Base-by-base conservation (phyloP, 495 filamentous ascomycete genomes). In the Penicillium manginii region DNA sequence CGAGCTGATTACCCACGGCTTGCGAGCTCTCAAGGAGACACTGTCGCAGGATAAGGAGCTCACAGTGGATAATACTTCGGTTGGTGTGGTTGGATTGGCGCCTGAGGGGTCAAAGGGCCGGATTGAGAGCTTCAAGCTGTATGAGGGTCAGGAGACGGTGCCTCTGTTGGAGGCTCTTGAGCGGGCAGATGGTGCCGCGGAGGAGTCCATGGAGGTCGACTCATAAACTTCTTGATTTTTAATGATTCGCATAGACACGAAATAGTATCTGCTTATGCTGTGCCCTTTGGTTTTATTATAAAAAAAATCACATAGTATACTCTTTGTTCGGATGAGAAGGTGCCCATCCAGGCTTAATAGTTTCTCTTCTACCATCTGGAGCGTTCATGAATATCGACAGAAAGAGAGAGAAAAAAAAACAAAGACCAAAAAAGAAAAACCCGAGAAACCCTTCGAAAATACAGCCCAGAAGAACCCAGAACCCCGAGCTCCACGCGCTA, bases 41-140 rank as follows among this genome's bases (percentile, higher is more conserved):
- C 79, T 98, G 70, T 88, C 88, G 58, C 93, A 97, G 84, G 94
- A 97, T 74, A 96, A 96, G 79, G 93, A 97, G 84, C 78, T 98
- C 72, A 97, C 92, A 53, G 84, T 96, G 39, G 94, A 97, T 64
- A 98, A 98, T 76, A 94, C 92, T 50, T 96, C 91, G 62, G 83
- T 98, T 40, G 91, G 89, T 50, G 86, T 96, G 49, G 87, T 91
- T 19, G 93, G 93, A 17, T 59, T 88, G 50, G 79, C 69, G 12
- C 55, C 56, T 22, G 84, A 85, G 51, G 84, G 79, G 4, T 70
- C 73, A 54, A 75, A 69, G 63, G 71, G 70, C 43, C 83, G 79
- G 63, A 73, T 86, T 23, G 89, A 94, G 81, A 86, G 85, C 71
- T 98, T 98, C 77, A 91, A 89, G 83, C 80, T 97, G 58, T 96